A percentile compares a stretch with the other conserved stretches of the same genome.
phyloP scores from a whole-genome alignment of 2,329 filamentous ascomycete genomes.

The Fusarium tjaetaba region DNA sequence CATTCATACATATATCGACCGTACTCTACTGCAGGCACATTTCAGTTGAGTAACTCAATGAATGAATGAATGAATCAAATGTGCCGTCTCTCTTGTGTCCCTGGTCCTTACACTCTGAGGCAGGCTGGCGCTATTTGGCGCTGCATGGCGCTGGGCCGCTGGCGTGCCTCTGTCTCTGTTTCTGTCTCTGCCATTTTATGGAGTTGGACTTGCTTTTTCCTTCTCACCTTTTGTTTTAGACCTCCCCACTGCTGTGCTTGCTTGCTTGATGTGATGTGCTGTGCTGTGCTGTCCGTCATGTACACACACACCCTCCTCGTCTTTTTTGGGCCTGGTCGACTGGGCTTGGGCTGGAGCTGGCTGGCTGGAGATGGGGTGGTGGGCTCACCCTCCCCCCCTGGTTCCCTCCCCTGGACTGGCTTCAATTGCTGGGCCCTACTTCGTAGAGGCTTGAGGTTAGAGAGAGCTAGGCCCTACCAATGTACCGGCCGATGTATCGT shows the following conservation, averaged over 20 bases:
- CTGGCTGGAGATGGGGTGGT: slow-evolving; percentile 30
- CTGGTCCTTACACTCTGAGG: slow-evolving; percentile 18
- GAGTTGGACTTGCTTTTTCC: slow-evolving; percentile 3
- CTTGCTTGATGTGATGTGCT: background rate
- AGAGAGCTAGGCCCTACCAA: slow-evolving; percentile 25
- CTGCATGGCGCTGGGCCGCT: slow-evolving; percentile 29
- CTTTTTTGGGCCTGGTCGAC: slow-evolving; percentile 6
- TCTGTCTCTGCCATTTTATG: background rate
- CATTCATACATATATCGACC: background rate
- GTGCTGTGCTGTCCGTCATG: slow-evolving; percentile 17
- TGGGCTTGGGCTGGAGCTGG: slow-evolving; percentile 27
- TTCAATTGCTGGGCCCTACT: slow-evolving; percentile 22
- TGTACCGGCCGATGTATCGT: slow-evolving; percentile 33
- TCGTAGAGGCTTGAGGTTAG: slow-evolving; percentile 3
- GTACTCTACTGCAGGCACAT: slow-evolving; percentile 1
- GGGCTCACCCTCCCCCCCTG: slow-evolving; percentile 22
- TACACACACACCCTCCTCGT: slow-evolving; percentile 24
- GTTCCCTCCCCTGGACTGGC: slow-evolving; percentile 22
- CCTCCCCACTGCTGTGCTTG: slow-evolving; percentile 17
- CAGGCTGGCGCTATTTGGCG: slow-evolving; percentile 31
- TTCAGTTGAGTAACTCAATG: slow-evolving; percentile 33
- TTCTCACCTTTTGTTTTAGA: slow-evolving; percentile 22
- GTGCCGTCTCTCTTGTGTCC: background rate
- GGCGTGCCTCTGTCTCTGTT: slow-evolving; percentile 4
- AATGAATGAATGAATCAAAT: slow-evolving; percentile 7